phyloP scores from a whole-genome alignment of 2,329 filamentous ascomycete species.

The Alternaria alternata region DNA sequence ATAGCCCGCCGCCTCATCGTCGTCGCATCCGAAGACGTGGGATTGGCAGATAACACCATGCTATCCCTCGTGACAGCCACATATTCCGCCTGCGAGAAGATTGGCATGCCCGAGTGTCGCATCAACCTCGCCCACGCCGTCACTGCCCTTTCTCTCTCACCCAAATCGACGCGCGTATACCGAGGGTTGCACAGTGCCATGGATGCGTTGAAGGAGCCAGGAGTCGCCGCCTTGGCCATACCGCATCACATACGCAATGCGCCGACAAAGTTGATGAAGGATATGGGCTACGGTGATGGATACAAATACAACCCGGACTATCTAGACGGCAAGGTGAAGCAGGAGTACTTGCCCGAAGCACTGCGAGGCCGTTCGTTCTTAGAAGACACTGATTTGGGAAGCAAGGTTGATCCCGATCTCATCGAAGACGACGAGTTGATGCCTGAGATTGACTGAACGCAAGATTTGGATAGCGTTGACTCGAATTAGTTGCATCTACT shows the following conservation, averaged over 20 bases:
- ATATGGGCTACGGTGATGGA: slow-evolving; percentile 85
- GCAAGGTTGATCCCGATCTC: slow-evolving; percentile 68
- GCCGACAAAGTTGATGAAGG: slow-evolving; percentile 90
- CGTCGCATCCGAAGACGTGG: slow-evolving; percentile 92
- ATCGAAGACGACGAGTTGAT: slow-evolving; percentile 36
- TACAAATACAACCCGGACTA: slow-evolving; percentile 99
- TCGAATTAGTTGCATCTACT: neutral
- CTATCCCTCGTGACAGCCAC: slow-evolving; percentile 84
- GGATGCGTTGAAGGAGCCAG: slow-evolving; percentile 80
- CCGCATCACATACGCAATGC: slow-evolving; percentile 91
- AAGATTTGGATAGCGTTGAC: neutral
- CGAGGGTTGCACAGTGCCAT: slow-evolving; percentile 82
- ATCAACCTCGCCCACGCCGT: slow-evolving; percentile 90
- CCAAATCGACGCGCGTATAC: slow-evolving; percentile 89
- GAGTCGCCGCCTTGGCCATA: slow-evolving; percentile 80
- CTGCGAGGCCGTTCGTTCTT: slow-evolving; percentile 76
- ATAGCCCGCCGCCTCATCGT: slow-evolving; percentile 93
- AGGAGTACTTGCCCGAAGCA: slow-evolving; percentile 88
- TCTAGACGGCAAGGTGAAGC: slow-evolving; percentile 77
- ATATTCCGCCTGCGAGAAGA: slow-evolving; percentile 87
- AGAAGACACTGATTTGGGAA: slow-evolving; percentile 81
- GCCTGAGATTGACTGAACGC: slow-evolving; percentile 32
- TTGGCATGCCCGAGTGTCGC: slow-evolving; percentile 92
- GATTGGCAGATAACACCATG: slow-evolving; percentile 85
- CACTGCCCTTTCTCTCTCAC: slow-evolving; percentile 79